Evolutionary conservation across 176 grass and related monocot genomes (phyloP).

Genomic region (Oryza coarctata): DNA sequence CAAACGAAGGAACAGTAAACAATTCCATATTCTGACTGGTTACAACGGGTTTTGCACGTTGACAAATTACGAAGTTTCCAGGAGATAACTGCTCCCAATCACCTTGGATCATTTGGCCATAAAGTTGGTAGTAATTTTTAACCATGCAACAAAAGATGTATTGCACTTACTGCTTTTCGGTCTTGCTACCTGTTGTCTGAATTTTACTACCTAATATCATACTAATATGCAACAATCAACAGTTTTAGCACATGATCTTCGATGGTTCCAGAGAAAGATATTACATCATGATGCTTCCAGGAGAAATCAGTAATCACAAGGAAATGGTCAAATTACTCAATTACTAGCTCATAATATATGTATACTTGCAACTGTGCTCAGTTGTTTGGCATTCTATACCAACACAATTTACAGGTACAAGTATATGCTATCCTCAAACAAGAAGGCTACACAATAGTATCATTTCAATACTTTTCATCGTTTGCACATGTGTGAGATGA

Average conservation of each 20-base stretch:
- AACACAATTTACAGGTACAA: neutral
- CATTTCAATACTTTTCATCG: constrained; percentile 9
- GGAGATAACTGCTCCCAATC: neutral
- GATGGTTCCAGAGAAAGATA: neutral
- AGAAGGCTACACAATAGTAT: neutral
- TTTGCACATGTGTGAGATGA: neutral
- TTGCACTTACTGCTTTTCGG: neutral
- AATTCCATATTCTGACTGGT: neutral
- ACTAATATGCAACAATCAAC: neutral
- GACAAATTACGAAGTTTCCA: neutral
- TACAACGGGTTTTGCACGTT: neutral
- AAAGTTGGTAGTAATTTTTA: neutral
- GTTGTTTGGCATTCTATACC: neutral
- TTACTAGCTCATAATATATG: too few species aligned
- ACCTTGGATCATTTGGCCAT: neutral
- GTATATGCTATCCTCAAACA: neutral
- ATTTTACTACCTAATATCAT: neutral
- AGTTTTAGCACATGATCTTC: neutral
- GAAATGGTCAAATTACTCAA: neutral
- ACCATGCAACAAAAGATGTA: neutral
- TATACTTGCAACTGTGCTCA: neutral
- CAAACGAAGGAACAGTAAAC: too few species aligned
- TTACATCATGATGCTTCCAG: neutral
- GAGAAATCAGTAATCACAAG: neutral
- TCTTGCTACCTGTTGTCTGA: neutral